Evolutionary conservation across 352 stramenopile species (phyloP), one percentile per base, ranked within the genome.

Genomic region (Phytophthora agathidicida): DNA sequence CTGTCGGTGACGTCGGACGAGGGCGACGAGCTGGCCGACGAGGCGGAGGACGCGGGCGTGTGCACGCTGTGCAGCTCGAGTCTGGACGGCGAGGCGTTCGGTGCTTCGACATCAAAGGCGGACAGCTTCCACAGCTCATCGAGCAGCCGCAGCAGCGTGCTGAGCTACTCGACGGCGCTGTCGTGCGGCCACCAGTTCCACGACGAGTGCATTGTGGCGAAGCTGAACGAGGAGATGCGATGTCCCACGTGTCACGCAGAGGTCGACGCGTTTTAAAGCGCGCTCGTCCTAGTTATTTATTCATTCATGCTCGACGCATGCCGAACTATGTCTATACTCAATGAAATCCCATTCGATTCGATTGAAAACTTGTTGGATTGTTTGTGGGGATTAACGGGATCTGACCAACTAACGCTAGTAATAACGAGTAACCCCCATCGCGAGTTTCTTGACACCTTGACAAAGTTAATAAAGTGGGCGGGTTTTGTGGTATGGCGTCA

Each of bases 151-250:
- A 57, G 50, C 49, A 59, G 38, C 4, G 42, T 54, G 20, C 46
- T 62, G 35, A 65, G 47, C 51, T 80, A 75, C 53, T 71, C 67
- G 32, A 83, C 75, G 38, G 71, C 63, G 19, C 68, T 87, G 8
- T 30, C 58, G 17, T 87, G 77, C 31, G 77, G 74, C 30, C 77
- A 87, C 49, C 37, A 69, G 19, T 87, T 84, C 65, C 77, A 87
- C 60, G 73, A 87, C 38, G 51, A 62, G 28, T 87, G 77, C 63
- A 80, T 85, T 45, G 41, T 87, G 30, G 11, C 56, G 30, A 71
- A 73, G 55, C 66, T 87, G 27, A 87, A 87, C 63, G 65, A 76
- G 48, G 51, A 62, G 30, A 64, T 85, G 55, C 39, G 24, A 5
- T 87, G 77, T 36, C 77, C 74, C 9, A 67, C 74, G 23, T 85